Evolutionary conservation across 352 stramenopile species (phyloP).

Genomic region (Phytophthora chlamydospora): DNA sequence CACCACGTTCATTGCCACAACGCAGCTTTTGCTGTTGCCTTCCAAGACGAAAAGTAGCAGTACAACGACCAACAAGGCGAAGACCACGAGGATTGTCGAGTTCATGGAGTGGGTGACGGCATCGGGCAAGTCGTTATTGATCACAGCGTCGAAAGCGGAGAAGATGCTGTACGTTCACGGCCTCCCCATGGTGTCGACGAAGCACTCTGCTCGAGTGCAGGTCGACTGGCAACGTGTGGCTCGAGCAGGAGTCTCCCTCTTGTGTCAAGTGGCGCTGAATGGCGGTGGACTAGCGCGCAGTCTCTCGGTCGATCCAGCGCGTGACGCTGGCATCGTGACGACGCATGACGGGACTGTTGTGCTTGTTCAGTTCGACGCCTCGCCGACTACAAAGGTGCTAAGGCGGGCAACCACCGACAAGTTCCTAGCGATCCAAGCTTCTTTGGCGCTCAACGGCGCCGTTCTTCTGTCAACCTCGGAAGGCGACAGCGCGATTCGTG

Average conservation of each 20-base stretch:
- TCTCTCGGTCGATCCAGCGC: slow-evolving; percentile 50
- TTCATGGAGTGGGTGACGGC: slow-evolving; percentile 36
- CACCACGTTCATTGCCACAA: slow-evolving; percentile 38
- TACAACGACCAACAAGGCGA: slow-evolving; percentile 3
- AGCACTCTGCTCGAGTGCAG: slow-evolving; percentile 27
- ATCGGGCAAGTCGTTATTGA: slow-evolving; percentile 34
- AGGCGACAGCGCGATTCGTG: slow-evolving; percentile 37
- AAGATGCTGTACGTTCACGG: slow-evolving; percentile 45
- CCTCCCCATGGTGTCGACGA: slow-evolving; percentile 45
- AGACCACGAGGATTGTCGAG: slow-evolving; percentile 16
- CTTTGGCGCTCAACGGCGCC: slow-evolving; percentile 39
- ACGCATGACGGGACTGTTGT: slow-evolving; percentile 34
- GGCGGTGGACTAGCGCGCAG: slow-evolving; percentile 27
- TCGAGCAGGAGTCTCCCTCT: slow-evolving; percentile 43
- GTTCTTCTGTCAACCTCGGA: slow-evolving; percentile 42
- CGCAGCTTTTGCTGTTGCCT: slow-evolving; percentile 35
- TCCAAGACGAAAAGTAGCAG: slow-evolving; percentile 14
- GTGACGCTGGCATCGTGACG: slow-evolving; percentile 41
- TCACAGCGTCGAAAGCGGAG: slow-evolving; percentile 34
- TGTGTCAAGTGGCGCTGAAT: slow-evolving; percentile 35
- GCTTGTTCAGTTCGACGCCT: slow-evolving; percentile 44
- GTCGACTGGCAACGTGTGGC: slow-evolving; percentile 54
- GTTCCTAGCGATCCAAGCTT: neutral
- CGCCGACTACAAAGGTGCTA: slow-evolving; percentile 31
- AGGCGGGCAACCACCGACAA: slow-evolving; percentile 4